Evolutionary conservation across 805 yeast genomes (phyloP).

Genomic region (Saccharomycopsis vini): DNA sequence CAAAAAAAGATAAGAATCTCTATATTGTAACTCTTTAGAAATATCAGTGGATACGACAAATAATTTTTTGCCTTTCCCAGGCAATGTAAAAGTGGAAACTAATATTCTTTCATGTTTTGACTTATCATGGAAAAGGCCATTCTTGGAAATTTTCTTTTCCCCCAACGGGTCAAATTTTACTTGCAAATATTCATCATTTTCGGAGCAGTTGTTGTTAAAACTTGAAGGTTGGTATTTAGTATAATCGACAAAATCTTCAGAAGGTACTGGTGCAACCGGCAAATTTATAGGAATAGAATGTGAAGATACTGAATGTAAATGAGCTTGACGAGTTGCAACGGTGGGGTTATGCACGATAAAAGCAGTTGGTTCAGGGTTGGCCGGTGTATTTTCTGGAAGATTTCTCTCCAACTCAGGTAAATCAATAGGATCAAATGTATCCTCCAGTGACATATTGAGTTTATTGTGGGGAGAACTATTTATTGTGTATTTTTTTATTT

Average conservation of each 20-base stretch:
- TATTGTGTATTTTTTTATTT: too few relatives aligned
- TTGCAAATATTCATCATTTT: conserved; percentile 17
- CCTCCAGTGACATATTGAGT: too few relatives aligned
- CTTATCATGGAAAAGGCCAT: conserved; percentile 14
- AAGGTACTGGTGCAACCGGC: conserved; percentile 15
- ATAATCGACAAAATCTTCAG: conserved; percentile 12
- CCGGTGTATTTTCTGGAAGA: conserved; percentile 16
- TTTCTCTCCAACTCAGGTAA: conserved; percentile 13
- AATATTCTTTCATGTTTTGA: conserved; percentile 9
- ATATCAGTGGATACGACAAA: conserved; percentile 19
- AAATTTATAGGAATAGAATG: conserved; percentile 17
- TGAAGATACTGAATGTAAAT: conserved; percentile 1
- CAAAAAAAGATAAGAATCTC: conserved; percentile 18
- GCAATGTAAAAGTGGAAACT: conserved; percentile 18
- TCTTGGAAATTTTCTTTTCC: conserved; percentile 19
- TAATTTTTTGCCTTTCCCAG: conserved; percentile 18
- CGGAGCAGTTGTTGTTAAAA: conserved; percentile 4
- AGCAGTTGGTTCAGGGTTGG: conserved; percentile 13
- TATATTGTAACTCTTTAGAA: conserved; percentile 18
- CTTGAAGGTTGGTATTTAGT: conserved; percentile 9
- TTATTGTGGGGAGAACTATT: too few relatives aligned
- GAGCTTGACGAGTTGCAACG: conserved; percentile 6
- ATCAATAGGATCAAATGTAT: too few relatives aligned
- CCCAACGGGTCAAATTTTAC: conserved; percentile 14
- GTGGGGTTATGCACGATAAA: conserved; percentile 15